These are phyloP conservation scores for Podochytrium sp. DNA, from an alignment of 192 early-diverging fungal genomes.

Conservation along the genomic window DNA sequence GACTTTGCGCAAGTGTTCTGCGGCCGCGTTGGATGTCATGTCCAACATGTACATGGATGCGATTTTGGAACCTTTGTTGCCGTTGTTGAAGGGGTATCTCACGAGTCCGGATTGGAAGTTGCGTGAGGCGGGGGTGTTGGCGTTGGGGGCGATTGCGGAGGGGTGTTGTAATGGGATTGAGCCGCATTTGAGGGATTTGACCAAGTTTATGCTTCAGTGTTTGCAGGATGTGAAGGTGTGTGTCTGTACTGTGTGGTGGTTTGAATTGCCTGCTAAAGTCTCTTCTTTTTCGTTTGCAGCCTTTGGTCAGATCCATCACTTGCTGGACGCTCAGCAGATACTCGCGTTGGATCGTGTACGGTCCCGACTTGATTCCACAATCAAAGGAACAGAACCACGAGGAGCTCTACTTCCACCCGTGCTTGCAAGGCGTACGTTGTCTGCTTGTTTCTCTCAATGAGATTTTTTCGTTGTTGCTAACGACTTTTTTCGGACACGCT, in stretches of 20 bases:
- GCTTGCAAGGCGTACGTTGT: constrained; percentile 70
- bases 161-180: constrained; percentile 90
- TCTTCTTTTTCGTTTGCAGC: constrained; percentile 46
- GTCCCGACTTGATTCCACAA: constrained; percentile 21
- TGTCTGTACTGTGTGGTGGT: background rate
- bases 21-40: constrained; percentile 93
- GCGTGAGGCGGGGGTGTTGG: constrained; percentile 94
- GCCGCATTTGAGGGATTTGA: constrained; percentile 82
- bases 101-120: constrained; percentile 86
- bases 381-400: constrained; percentile 58
- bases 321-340: constrained; percentile 99
- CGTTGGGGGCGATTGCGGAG: constrained; percentile 97
- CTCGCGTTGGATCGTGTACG: constrained; percentile 71
- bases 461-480: background rate
- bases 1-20: constrained; percentile 98
- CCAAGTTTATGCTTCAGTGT: constrained; percentile 83
- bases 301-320: constrained; percentile 93
- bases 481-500: background rate
- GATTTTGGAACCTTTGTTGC: constrained; percentile 83
- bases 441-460: constrained; percentile 7
- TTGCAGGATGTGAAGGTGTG: constrained; percentile 69
- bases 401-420: constrained; percentile 81
- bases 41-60: constrained; percentile 87
- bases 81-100: constrained; percentile 82
- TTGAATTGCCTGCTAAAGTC: background rate